These are phyloP conservation scores for Fusarium fujikuroi DNA, from an alignment of 2,329 filamentous ascomycete genomes.

Conservation along the genomic window DNA sequence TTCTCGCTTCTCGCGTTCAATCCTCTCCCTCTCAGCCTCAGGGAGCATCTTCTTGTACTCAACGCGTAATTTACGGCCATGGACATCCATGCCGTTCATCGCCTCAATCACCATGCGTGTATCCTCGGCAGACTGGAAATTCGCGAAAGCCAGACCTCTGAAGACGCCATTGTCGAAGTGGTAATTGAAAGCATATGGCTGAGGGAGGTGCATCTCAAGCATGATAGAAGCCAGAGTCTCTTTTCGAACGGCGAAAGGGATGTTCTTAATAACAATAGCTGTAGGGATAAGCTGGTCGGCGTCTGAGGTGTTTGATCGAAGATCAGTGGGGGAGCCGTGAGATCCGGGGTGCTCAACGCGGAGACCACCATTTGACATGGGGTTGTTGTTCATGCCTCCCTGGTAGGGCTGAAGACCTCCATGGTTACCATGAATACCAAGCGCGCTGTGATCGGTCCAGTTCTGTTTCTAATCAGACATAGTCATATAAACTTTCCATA, in stretches of 20 bases:
- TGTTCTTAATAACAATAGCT: constrained; percentile 99
- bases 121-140: constrained; percentile 95
- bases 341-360: constrained; percentile 56
- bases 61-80: constrained; percentile 92
- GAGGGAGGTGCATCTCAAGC: constrained; percentile 91
- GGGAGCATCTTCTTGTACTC: constrained; percentile 99
- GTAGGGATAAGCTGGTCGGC: constrained; percentile 95
- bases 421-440: constrained; percentile 56
- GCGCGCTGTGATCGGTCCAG: constrained; percentile 61
- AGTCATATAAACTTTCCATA: background rate
- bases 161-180: constrained; percentile 99
- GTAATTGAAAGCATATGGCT: constrained; percentile 99
- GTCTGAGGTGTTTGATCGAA: constrained; percentile 59
- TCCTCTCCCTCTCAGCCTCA: constrained; percentile 90
- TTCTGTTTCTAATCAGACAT: constrained; percentile 50
- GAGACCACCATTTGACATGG: constrained; percentile 55
- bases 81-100: constrained; percentile 95
- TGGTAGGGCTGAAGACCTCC: constrained; percentile 51
- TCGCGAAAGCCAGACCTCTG: constrained; percentile 94
- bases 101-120: constrained; percentile 91
- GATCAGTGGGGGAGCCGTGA: constrained; percentile 53
- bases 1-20: constrained; percentile 96
- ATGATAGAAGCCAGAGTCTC: constrained; percentile 93
- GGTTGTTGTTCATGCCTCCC: constrained; percentile 50
- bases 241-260: constrained; percentile 97